These are phyloP conservation scores for Dalbergia cochinchinensis DNA, from an alignment of 306 rosid species.

Conservation along the genomic window DNA sequence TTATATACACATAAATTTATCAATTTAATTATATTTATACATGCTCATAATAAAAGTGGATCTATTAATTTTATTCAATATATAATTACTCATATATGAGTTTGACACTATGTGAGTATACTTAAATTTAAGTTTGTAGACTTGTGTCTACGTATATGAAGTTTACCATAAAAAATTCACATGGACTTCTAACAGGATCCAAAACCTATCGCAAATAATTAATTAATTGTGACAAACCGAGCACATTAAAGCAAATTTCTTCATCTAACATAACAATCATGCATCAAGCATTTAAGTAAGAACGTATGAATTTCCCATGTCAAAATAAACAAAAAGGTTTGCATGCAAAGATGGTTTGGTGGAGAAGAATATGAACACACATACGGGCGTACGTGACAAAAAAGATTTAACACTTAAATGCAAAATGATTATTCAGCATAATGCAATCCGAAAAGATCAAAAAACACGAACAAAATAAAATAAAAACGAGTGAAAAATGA, in stretches of 20 bases:
- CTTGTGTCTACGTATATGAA: no score
- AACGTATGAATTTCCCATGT: background rate
- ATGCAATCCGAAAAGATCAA: background rate
- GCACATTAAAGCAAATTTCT: background rate
- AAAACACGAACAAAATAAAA: slow-evolving; percentile 21
- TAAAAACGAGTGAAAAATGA: background rate
- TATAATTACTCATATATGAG: no score
- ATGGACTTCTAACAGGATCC: background rate
- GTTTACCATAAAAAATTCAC: background rate
- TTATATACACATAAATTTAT: no score
- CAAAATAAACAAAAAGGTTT: background rate
- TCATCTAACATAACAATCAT: background rate
- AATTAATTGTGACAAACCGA: background rate
- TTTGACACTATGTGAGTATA: no score
- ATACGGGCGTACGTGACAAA: background rate
- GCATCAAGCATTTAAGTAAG: background rate
- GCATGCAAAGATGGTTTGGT: slow-evolving; percentile 11
- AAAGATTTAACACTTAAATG: background rate
- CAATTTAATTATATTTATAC: no score
- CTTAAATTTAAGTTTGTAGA: no score
- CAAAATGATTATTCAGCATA: background rate
- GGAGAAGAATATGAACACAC: background rate
- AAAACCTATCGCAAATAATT: slow-evolving; percentile 4
- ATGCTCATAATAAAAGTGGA: no score
- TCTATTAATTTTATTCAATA: no score